Base-by-base conservation (phyloP, 306 rosid species). In the Trifolium dubium region DNA sequence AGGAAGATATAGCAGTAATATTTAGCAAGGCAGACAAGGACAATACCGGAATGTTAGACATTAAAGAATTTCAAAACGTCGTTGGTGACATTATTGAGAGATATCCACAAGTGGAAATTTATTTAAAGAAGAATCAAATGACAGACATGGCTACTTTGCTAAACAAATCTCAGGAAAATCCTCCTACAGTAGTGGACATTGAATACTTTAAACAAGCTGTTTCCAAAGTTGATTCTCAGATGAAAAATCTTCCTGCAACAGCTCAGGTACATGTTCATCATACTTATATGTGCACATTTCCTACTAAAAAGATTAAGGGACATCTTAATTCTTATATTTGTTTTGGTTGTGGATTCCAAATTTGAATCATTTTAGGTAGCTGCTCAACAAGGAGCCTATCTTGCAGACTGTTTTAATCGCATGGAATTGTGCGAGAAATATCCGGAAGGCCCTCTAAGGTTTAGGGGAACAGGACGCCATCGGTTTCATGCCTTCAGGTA, bases 361-460 rank as follows among this genome's bases (percentile, higher is more conserved):
- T 74, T 77, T 59, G 43, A 62, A 62, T 39, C 12, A 47, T 67
- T 74, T 6, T 43, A 93, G 98, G 98, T 94, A 58, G 98, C 98
- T 34, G 87, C 96, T 53, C 98, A 94, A 75, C 97, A 94, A 87
- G 97, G 97, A 32, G 70, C 37, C 44, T 94, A 94, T 80, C 97
- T 94, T 51, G 95, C 98, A 13, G 70, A 87, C 43, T 94, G 98
- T 74, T 91, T 94, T 76, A 94, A 94, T 70, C 90, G 91, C 2
- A 86, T 94, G 92, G 97, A 94, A 64, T 43, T 80, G 44, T 88
- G 96, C 51, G 98, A 94, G 81, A 62, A 46, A 62, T 39, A 87
- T 80, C 98, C 98, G 10, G 95, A 94, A 81, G 97, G 98, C 68
- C 98, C 98, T 64, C 84, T 89, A 74, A 83, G 97, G 81, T 89